phyloP scores from a whole-genome alignment of 306 rosid species.

The Ammopiptanthus mongolicus region DNA sequence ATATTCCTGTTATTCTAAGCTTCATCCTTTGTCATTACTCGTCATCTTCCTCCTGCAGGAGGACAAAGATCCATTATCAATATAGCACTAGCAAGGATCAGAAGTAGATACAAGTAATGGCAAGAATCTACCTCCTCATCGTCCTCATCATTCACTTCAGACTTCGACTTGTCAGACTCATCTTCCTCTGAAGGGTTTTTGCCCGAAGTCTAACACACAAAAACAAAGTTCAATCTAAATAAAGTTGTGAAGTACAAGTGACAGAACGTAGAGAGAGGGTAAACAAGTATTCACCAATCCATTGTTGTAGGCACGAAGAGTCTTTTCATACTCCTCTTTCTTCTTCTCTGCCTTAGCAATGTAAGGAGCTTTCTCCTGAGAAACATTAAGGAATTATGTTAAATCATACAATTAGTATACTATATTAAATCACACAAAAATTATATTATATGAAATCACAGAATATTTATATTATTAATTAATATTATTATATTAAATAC shows the following conservation, averaged over 20 bases:
- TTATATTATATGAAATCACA: no score
- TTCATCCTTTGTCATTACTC: neutral
- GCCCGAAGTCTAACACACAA: constrained; percentile 43
- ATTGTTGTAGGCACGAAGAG: constrained; percentile 53
- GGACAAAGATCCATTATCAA: neutral
- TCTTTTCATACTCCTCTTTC: constrained; percentile 53
- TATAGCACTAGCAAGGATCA: neutral
- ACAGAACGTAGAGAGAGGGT: neutral
- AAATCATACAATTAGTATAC: neutral
- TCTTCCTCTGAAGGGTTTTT: constrained; percentile 56
- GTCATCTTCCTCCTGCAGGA: constrained; percentile 48
- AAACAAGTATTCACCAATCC: constrained; percentile 27
- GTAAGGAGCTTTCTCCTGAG: constrained; percentile 72
- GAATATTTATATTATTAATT: no score
- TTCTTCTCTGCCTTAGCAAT: constrained; percentile 57
- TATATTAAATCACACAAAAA: neutral
- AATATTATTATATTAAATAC: no score
- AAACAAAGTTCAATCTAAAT: neutral
- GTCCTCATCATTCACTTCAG: constrained; percentile 71
- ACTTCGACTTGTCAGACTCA: constrained; percentile 74
- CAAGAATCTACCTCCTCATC: constrained; percentile 41
- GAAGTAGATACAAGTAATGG: neutral
- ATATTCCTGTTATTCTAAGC: constrained; percentile 18
- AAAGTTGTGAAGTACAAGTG: no score
- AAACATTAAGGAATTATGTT: neutral